Conservation (phyloP, 169 alveolate species). For the Babesia divergens region DNA sequence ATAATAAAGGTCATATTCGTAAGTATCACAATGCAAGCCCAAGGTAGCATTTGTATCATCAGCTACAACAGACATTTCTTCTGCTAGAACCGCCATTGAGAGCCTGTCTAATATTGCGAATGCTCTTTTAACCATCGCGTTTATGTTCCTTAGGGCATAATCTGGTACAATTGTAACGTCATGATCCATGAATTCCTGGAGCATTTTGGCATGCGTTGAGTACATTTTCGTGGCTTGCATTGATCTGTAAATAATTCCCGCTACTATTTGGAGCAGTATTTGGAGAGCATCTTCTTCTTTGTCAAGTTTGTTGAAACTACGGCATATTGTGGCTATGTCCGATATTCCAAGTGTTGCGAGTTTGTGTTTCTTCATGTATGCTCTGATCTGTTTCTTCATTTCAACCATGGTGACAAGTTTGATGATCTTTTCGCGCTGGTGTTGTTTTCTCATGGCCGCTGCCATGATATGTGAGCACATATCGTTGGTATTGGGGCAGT, state of each 20-base stretch:
- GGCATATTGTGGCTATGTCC: neutral
- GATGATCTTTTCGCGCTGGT: neutral
- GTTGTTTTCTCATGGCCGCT: neutral
- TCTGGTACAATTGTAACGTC: too few relatives aligned
- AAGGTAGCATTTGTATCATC: too few relatives aligned
- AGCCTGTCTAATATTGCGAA: too few relatives aligned
- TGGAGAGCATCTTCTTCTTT: neutral
- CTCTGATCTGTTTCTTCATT: neutral
- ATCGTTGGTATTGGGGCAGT: constrained; percentile 22
- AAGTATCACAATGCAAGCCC: too few relatives aligned
- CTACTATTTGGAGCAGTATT: constrained; percentile 10
- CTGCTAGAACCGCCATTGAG: too few relatives aligned
- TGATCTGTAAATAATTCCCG: constrained; percentile 6
- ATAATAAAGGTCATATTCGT: too few relatives aligned
- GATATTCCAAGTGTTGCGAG: neutral
- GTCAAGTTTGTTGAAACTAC: neutral
- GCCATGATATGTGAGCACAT: constrained; percentile 47
- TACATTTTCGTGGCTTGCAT: neutral
- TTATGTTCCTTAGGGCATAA: too few relatives aligned
- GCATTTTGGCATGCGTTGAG: neutral
- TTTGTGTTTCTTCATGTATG: neutral
- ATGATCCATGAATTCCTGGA: too few relatives aligned
- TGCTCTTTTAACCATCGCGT: too few relatives aligned
- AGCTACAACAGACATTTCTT: too few relatives aligned
- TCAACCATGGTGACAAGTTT: constrained; percentile 19